Percentiles rank a stretch among this genome's conserved stretches.
These are phyloP conservation scores for Aspergillus cavernicola DNA, from an alignment of 495 filamentous ascomycete species.

Conservation along the genomic window DNA sequence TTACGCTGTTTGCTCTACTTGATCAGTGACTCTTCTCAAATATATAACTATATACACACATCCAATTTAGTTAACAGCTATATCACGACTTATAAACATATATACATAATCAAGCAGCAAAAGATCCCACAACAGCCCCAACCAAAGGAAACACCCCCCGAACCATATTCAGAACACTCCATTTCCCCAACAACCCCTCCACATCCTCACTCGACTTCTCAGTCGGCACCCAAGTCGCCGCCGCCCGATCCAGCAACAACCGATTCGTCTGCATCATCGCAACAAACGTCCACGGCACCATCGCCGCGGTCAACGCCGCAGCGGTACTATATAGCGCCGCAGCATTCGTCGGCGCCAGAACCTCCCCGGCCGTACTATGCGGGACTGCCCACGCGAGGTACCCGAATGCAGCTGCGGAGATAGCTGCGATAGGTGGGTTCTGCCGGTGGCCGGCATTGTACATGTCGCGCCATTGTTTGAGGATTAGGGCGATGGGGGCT, in stretches of 20 bases:
- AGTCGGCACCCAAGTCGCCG: slow-evolving; percentile 13
- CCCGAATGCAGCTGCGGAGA: slow-evolving; percentile 30
- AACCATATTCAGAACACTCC: slow-evolving; percentile 34
- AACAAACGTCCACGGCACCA: slow-evolving; percentile 35
- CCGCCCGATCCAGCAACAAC: slow-evolving; percentile 20
- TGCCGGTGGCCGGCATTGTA: slow-evolving; percentile 33
- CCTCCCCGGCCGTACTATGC: slow-evolving; percentile 18
- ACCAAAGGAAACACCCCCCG: slow-evolving; percentile 35
- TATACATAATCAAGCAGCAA: slow-evolving; percentile 1
- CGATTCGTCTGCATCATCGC: slow-evolving; percentile 25
- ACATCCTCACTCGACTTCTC: slow-evolving; percentile 21
- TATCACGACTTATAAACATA: too few species aligned
- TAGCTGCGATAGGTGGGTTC: slow-evolving; percentile 31
- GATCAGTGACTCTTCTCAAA: too few species aligned
- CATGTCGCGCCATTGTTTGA: slow-evolving; percentile 26
- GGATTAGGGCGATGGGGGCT: slow-evolving; percentile 21
- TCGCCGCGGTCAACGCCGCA: slow-evolving; percentile 31
- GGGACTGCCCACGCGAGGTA: slow-evolving; percentile 39
- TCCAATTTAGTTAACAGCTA: too few species aligned
- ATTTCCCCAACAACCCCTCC: slow-evolving; percentile 26
- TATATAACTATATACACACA: too few species aligned
- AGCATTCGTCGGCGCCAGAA: slow-evolving; percentile 12
- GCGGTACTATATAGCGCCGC: slow-evolving; percentile 24
- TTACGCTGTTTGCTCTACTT: too few species aligned
- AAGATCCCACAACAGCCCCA: slow-evolving; percentile 28